These are phyloP conservation scores for Colletotrichum higginsianum DNA, from an alignment of 2,329 filamentous ascomycete genomes.

Conservation along the genomic window DNA sequence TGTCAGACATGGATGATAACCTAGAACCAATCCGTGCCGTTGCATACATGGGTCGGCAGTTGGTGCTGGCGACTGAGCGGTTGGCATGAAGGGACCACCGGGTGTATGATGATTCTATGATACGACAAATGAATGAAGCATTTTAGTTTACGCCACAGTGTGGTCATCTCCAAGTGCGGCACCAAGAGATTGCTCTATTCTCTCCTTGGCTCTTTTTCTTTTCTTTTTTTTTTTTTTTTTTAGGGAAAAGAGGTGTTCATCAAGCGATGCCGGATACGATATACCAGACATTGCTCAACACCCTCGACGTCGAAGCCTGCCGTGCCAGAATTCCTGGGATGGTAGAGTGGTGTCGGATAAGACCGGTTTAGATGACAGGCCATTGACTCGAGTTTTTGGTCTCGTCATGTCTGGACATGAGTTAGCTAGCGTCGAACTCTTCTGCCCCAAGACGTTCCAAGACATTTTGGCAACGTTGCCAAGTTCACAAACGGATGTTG, in stretches of 20 bases:
- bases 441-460: background rate
- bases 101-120: conserved; percentile 6
- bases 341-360: background rate
- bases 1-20: background rate
- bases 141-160: background rate
- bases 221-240: no score
- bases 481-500: background rate
- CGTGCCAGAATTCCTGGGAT: background rate
- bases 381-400: background rate
- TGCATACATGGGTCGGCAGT: background rate
- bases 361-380: background rate
- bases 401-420: no score
- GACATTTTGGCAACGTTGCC: background rate
- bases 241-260: background rate
- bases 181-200: no score
- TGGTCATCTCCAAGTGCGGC: no score
- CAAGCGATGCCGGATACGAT: background rate
- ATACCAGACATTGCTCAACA: background rate
- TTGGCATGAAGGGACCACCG: background rate
- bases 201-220: no score
- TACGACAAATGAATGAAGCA: conserved; percentile 7
- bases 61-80: background rate
- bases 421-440: background rate
- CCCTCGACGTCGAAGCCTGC: background rate
- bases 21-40: no score